Evolutionary conservation across 306 rosid species (phyloP).

Genomic region (Abrus precatorius): DNA sequence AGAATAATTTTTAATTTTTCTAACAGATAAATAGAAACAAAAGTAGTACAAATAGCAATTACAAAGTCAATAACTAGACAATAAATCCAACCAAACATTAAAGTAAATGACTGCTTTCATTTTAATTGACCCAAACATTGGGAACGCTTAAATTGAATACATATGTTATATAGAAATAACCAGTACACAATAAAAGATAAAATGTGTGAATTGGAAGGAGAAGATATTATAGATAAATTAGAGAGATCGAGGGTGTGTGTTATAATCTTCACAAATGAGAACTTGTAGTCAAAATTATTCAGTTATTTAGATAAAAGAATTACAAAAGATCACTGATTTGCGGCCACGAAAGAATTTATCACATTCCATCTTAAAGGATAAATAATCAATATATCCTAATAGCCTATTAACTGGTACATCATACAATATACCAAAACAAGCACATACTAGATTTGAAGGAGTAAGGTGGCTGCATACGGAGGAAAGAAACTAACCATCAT

Average conservation of each 20-base stretch:
- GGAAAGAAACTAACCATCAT: slow-evolving; percentile 9
- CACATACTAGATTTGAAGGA: neutral
- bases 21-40: no score
- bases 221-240: neutral
- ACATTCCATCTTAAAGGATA: slow-evolving; percentile 7
- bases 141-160: neutral
- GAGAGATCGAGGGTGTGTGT: neutral
- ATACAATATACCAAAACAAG: neutral
- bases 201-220: neutral
- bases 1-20: no score
- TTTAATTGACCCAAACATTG: neutral
- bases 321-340: neutral
- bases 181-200: slow-evolving; percentile 1
- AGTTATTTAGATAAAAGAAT: neutral
- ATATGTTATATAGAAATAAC: neutral
- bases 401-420: neutral
- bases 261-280: neutral
- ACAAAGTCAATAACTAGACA: no score
- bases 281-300: neutral
- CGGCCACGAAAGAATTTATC: slow-evolving; percentile 11
- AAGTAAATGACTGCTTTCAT: neutral
- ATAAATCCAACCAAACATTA: neutral
- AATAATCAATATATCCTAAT: neutral
- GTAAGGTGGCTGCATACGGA: neutral
- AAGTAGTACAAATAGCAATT: no score